Percentiles rank a stretch among this genome's conserved stretches.
Evolutionary conservation across 768 basidiomycete genomes (phyloP).

Genomic region (Mycena olivaceomarginata): DNA sequence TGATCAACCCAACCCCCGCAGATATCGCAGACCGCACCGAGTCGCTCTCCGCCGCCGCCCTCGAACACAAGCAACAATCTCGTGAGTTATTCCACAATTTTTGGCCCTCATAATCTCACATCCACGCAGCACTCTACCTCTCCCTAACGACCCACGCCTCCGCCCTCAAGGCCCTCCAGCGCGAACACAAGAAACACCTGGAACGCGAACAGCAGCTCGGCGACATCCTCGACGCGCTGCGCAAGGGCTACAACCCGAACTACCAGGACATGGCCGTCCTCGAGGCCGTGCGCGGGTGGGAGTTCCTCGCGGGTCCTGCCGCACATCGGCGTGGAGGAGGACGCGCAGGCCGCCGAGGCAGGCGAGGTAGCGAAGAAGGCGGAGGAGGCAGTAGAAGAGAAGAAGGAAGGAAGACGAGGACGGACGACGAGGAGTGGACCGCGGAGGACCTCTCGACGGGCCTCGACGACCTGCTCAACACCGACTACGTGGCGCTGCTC

Average conservation of each 20-base stretch:
- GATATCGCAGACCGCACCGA: conserved; percentile 89
- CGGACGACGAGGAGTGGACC: conserved; percentile 78
- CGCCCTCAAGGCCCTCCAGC: conserved; percentile 86
- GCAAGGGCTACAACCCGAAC: conserved; percentile 96
- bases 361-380: conserved; percentile 57
- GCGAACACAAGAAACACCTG: conserved; percentile 82
- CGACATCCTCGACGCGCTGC: conserved; percentile 87
- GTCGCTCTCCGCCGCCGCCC: conserved; percentile 84
- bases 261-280: conserved; percentile 99
- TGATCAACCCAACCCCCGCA: conserved; percentile 52
- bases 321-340: conserved; percentile 81
- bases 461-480: conserved; percentile 72
- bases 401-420: conserved; percentile 64
- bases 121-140: conserved; percentile 81
- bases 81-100: conserved; percentile 68
- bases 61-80: conserved; percentile 91
- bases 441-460: conserved; percentile 74
- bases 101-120: conserved; percentile 4
- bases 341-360: conserved; percentile 57
- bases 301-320: conserved; percentile 82
- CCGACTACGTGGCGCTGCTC: conserved; percentile 85
- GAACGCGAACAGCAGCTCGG: conserved; percentile 87
- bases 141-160: conserved; percentile 83
- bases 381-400: conserved; percentile 42
- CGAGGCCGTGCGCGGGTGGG: conserved; percentile 97